Conservation (phyloP, 2,329 filamentous ascomycete genomes). For the Exophiala bonariae region DNA sequence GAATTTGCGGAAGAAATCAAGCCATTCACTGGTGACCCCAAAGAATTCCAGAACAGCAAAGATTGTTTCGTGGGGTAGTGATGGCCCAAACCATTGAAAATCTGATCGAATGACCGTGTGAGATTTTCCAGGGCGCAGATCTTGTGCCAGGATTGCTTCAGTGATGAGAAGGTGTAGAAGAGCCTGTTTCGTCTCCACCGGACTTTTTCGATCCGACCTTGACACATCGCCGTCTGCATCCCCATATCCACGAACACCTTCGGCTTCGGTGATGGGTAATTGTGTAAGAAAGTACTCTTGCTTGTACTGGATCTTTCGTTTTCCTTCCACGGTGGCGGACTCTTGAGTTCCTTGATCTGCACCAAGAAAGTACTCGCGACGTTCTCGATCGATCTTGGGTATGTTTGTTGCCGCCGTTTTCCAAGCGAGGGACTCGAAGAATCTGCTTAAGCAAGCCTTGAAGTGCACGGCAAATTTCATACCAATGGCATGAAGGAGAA, state of each 20-base stretch:
- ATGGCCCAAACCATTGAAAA: constrained; percentile 60
- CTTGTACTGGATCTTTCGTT: constrained; percentile 39
- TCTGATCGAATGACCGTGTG: constrained; percentile 55
- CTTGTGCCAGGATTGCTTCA: constrained; percentile 51
- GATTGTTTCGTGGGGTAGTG: constrained; percentile 61
- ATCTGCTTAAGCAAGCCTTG: constrained; percentile 40
- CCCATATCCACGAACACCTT: constrained; percentile 40
- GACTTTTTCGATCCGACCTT: constrained; percentile 35
- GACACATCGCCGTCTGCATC: constrained; percentile 35
- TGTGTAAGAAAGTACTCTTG: constrained; percentile 58
- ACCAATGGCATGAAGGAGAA: constrained; percentile 57
- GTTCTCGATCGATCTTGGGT: constrained; percentile 39
- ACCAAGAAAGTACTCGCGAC: constrained; percentile 48
- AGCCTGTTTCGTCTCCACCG: constrained; percentile 54
- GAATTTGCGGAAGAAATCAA: constrained; percentile 60
- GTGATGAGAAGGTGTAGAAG: constrained; percentile 59
- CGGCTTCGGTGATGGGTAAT: constrained; percentile 44
- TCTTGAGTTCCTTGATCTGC: constrained; percentile 13
- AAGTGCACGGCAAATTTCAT: constrained; percentile 52
- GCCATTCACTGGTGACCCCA: constrained; percentile 57
- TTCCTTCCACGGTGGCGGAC: constrained; percentile 32
- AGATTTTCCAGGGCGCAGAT: constrained; percentile 15
- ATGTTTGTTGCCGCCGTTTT: constrained; percentile 34
- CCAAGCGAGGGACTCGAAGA: constrained; percentile 45
- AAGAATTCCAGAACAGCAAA: constrained; percentile 59